Conservation (phyloP, 2,329 filamentous ascomycete species). For the Calonectria pauciramosa region DNA sequence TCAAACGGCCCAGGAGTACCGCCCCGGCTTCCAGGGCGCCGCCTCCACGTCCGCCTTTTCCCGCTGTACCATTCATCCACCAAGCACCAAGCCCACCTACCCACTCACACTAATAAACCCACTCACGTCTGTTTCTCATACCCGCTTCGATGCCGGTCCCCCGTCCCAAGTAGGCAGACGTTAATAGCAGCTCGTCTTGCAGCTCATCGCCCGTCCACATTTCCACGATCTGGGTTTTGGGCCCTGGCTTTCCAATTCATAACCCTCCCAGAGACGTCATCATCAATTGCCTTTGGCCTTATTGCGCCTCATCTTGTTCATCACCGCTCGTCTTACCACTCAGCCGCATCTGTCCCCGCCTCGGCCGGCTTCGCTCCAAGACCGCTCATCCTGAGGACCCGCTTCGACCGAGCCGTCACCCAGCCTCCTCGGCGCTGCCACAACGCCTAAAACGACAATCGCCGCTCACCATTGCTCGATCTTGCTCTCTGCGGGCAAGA, state of each 20-base stretch:
- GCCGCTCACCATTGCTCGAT: constrained; percentile 30
- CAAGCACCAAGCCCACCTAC: constrained; percentile 42
- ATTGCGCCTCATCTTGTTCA: constrained; percentile 26
- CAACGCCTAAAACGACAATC: constrained; percentile 35
- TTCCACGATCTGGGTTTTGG: constrained; percentile 36
- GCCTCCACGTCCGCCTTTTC: constrained; percentile 37
- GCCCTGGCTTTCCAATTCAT: constrained; percentile 35
- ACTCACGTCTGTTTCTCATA: constrained; percentile 36
- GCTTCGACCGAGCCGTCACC: constrained; percentile 35
- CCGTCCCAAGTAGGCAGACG: constrained; percentile 34
- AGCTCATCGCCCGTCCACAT: constrained; percentile 34
- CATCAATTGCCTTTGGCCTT: constrained; percentile 15
- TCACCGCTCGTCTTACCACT: constrained; percentile 22
- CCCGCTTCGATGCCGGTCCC: constrained; percentile 37
- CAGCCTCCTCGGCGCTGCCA: constrained; percentile 40
- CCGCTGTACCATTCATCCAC: constrained; percentile 38
- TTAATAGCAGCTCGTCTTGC: constrained; percentile 42
- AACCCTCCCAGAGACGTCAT: constrained; percentile 14
- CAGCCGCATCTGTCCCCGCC: constrained; percentile 25
- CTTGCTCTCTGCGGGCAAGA: constrained; percentile 32
- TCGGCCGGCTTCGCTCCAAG: constrained; percentile 40
- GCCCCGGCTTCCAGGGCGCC: constrained; percentile 22
- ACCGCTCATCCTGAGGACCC: constrained; percentile 43
- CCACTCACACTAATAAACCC: constrained; percentile 22
- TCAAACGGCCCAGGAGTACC: constrained; percentile 16